Evolutionary conservation across 208 protist genomes (phyloP), one percentile per base, ranked within the genome.

Genomic region (Crithidia fasciculata): DNA sequence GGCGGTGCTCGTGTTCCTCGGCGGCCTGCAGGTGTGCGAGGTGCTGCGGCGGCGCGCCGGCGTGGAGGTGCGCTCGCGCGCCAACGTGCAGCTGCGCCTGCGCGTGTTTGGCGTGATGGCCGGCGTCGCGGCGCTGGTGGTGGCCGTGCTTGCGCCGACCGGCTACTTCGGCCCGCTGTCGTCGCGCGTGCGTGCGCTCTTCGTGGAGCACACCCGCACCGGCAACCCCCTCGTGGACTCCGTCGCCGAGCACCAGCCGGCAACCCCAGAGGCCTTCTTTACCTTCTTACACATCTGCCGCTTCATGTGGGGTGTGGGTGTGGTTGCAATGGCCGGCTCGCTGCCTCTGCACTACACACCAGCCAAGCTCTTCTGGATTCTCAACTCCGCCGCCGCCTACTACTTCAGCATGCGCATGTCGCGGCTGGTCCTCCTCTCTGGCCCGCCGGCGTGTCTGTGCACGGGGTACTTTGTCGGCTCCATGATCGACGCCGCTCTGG

Each of bases 171-270:
- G 77, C 5, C 84, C 86, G 18, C 54, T 89, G 40, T 87, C 86
- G 28, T 78, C 72, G 5, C 86, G 89, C 19, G 89, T 94, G 71
- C 81, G 85, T 57, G 86, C 85, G 0, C 78, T 94, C 45, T 91
- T 94, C 60, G 72, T 94, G 61, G 55, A 81, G 67, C 87, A 95
- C 76, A 92, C 87, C 28, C 84, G 75, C 64, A 93, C 88, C 41
- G 88, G 88, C 72, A 93, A 93, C 65, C 87, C 90, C 13, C 87
- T 95, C 54, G 87, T 94, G 37, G 86, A 93, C 67, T 93, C 88
- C 52, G 90, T 95, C 47, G 87, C 89, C 6, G 91, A 95, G 83
- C 91, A 95, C 64, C 66, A 87, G 28, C 57, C 78, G 2, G 59
- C 75, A 0, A 60, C 47, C 45, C 47, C 69, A 43, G 65, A 67